phyloP scores from a whole-genome alignment of 2,329 filamentous ascomycete genomes.

The Cercospora zeae-maydis region DNA sequence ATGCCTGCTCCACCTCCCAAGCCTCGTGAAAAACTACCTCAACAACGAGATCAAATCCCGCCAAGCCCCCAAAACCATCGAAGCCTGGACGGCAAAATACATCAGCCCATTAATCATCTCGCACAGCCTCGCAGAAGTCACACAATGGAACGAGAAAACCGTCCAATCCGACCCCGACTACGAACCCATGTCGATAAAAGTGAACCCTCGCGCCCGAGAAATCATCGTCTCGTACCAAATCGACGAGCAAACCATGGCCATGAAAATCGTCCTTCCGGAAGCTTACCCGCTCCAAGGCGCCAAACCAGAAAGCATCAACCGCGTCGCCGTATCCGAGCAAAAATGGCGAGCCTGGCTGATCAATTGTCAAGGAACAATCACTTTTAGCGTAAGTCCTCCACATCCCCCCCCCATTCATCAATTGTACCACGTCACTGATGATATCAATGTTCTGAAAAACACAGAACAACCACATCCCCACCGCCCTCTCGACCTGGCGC shows the following conservation, averaged over 20 bases:
- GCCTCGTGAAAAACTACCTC: constrained; percentile 79
- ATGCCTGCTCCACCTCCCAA: constrained; percentile 70
- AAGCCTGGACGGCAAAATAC: constrained; percentile 77
- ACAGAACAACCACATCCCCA: constrained; percentile 77
- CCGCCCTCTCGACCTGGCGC: constrained; percentile 80
- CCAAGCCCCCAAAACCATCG: constrained; percentile 74
- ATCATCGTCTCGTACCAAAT: constrained; percentile 81
- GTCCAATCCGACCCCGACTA: constrained; percentile 41
- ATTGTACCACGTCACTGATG: not conserved
- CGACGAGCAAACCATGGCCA: constrained; percentile 79
- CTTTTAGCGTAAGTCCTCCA: constrained; percentile 62
- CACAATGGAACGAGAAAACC: constrained; percentile 57
- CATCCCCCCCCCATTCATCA: too few relatives aligned
- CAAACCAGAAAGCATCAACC: constrained; percentile 69
- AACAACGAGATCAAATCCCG: constrained; percentile 68
- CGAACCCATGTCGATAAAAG: constrained; percentile 62
- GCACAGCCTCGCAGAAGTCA: constrained; percentile 64
- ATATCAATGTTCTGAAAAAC: too few relatives aligned
- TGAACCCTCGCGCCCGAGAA: constrained; percentile 68
- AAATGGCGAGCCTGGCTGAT: constrained; percentile 92
- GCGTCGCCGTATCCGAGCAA: constrained; percentile 82
- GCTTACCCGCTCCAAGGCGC: constrained; percentile 81
- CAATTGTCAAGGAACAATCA: constrained; percentile 86
- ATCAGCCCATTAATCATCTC: constrained; percentile 70
- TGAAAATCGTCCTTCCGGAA: constrained; percentile 74